phyloP scores from a whole-genome alignment of 306 rosid species.

The Parietaria judaica region DNA sequence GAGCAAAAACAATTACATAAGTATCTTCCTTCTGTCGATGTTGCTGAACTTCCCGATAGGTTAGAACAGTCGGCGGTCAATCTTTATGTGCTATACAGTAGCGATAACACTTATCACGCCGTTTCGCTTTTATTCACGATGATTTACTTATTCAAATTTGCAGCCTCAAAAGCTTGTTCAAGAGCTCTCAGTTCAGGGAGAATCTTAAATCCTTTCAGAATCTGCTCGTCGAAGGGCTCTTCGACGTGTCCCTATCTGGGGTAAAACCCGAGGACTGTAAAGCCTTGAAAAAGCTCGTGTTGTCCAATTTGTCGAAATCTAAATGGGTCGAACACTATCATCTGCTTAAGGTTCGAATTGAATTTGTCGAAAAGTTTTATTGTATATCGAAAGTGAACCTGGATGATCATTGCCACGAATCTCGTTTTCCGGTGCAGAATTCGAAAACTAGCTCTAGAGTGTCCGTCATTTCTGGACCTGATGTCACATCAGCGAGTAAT shows the following conservation, averaged over 20 bases:
- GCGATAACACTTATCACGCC: not conserved
- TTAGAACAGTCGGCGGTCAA: conserved; percentile 23
- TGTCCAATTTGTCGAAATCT: conserved; percentile 50
- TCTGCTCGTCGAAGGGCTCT: conserved; percentile 82
- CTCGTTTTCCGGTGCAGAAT: conserved; percentile 45
- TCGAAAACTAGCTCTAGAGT: conserved; percentile 37
- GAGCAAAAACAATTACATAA: conserved; percentile 79
- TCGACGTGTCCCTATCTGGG: conserved; percentile 59
- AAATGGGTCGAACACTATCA: conserved; percentile 79
- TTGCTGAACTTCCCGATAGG: conserved; percentile 69
- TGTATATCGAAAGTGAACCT: not conserved
- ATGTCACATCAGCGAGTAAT: conserved; percentile 41
- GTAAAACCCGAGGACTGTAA: conserved; percentile 78
- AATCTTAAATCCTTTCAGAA: conserved; percentile 73
- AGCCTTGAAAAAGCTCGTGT: conserved; percentile 63
- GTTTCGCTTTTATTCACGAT: conserved; percentile 10
- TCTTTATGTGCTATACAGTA: conserved; percentile 4
- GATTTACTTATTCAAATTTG: conserved; percentile 31
- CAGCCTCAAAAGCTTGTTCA: conserved; percentile 76
- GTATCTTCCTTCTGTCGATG: conserved; percentile 69
- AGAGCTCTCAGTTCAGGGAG: conserved; percentile 75
- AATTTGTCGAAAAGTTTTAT: conserved; percentile 8
- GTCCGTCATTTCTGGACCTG: conserved; percentile 33
- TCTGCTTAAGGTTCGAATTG: conserved; percentile 56
- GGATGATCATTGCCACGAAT: conserved; percentile 8